Conservation (phyloP, 805 yeast species). For the Myxozyma monticola region DNA sequence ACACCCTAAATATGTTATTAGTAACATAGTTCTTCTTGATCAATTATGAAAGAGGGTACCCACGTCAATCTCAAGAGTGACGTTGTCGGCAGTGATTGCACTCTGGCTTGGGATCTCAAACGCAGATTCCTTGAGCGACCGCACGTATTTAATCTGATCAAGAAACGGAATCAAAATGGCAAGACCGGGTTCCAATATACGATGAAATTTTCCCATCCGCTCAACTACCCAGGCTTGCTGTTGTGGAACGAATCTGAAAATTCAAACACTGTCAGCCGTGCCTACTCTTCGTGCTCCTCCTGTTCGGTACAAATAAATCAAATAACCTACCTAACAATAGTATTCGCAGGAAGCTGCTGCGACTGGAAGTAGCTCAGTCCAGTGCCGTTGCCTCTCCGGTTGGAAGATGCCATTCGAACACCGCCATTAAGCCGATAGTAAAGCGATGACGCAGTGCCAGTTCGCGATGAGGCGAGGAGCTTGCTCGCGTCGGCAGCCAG, state of each 20-base stretch:
- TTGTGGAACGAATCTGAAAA: conserved; percentile 72
- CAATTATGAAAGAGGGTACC: not conserved
- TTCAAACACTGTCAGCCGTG: not conserved
- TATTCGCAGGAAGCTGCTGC: conserved; percentile 21
- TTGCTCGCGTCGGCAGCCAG: no score
- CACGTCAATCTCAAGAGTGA: conserved; percentile 71
- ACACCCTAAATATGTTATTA: conserved; percentile 49
- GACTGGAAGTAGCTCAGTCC: not conserved
- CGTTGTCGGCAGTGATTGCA: conserved; percentile 85
- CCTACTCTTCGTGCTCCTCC: no score
- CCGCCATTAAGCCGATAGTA: no score
- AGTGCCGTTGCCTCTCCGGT: not conserved
- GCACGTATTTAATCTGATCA: conserved; percentile 78
- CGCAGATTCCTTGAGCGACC: conserved; percentile 80
- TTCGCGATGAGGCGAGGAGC: no score
- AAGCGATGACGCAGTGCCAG: no score
- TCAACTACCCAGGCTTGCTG: conserved; percentile 91
- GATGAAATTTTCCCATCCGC: conserved; percentile 81
- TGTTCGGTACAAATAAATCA: not conserved
- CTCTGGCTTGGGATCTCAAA: conserved; percentile 80
- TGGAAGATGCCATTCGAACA: not conserved
- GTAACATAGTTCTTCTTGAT: not conserved
- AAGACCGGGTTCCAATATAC: conserved; percentile 71
- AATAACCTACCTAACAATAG: conserved; percentile 16
- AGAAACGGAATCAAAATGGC: conserved; percentile 71